These are phyloP conservation scores for Boletus barrowsii DNA, from an alignment of 768 basidiomycete species.

Conservation along the genomic window DNA sequence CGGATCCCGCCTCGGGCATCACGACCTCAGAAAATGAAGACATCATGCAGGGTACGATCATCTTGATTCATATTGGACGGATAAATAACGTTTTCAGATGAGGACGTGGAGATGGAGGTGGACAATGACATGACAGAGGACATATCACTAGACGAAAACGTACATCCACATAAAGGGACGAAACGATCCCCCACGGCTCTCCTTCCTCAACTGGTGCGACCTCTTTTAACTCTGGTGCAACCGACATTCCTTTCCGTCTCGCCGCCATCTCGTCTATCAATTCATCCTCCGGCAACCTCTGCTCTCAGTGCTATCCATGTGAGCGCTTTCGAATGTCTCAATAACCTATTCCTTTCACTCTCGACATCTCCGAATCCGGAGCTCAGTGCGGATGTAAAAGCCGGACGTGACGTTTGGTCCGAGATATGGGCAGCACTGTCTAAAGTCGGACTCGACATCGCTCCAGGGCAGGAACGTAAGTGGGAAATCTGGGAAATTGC, in stretches of 20 bases:
- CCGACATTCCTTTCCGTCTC: conserved; percentile 83
- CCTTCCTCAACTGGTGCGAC: conserved; percentile 61
- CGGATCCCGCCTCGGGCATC: conserved; percentile 58
- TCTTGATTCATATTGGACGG: conserved; percentile 9
- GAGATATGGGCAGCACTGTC: conserved; percentile 61
- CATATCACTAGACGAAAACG: conserved; percentile 23
- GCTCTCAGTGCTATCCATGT: conserved; percentile 81
- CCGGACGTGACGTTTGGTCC: conserved; percentile 59
- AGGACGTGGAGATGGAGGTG: conserved; percentile 43
- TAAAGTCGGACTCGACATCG: conserved; percentile 56
- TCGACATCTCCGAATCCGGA: conserved; percentile 44
- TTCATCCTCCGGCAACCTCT: conserved; percentile 87
- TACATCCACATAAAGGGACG: conserved; percentile 18
- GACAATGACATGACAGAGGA: conserved; percentile 27
- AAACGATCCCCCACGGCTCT: conserved; percentile 33
- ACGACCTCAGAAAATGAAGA: conserved; percentile 34
- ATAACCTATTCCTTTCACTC: conserved; percentile 81
- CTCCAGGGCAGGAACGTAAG: conserved; percentile 63
- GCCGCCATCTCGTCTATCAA: conserved; percentile 62
- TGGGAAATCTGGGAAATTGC: conserved; percentile 77
- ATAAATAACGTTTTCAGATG: conserved; percentile 39
- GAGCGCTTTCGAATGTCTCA: conserved; percentile 83
- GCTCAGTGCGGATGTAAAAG: conserved; percentile 43
- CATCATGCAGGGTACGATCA: conserved; percentile 35
- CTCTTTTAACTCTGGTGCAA: conserved; percentile 64